Conservation (phyloP, 805 yeast species). For the Ogataea paraovalis region DNA sequence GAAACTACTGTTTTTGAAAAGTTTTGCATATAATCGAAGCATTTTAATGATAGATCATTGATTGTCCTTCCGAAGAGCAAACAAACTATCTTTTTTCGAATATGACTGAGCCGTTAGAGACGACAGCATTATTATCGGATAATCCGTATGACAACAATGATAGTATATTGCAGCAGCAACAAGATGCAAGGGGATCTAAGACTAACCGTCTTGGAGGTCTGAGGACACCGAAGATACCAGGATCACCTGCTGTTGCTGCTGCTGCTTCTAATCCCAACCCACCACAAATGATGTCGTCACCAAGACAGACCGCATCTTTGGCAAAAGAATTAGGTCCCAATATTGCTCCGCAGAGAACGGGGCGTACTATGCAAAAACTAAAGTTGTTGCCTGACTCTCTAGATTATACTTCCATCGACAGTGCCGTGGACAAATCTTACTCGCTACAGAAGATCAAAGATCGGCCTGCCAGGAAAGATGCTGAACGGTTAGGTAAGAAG, state of each 20-base stretch:
- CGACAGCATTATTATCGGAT: conserved; percentile 29
- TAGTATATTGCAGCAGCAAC: background rate
- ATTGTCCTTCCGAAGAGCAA: background rate
- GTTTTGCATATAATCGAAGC: too few relatives aligned
- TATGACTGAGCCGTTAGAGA: conserved; percentile 15
- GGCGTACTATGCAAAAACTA: conserved; percentile 69
- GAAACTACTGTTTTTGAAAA: too few relatives aligned
- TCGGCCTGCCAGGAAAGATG: conserved; percentile 86
- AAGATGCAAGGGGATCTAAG: background rate
- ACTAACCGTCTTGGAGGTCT: background rate
- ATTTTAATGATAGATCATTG: background rate
- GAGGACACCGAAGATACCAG: background rate
- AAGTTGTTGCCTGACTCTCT: conserved; percentile 65
- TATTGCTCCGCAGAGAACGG: conserved; percentile 69
- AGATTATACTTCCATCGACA: conserved; percentile 24
- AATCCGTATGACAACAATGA: conserved; percentile 24
- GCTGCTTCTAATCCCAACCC: background rate
- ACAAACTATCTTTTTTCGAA: background rate
- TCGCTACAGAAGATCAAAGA: conserved; percentile 87
- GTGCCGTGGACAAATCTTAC: conserved; percentile 43
- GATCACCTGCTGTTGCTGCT: background rate
- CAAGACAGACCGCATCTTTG: conserved; percentile 10
- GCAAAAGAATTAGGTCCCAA: conserved; percentile 39
- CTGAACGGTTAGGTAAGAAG: conserved; percentile 85
- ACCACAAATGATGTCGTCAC: background rate